phyloP scores from a whole-genome alignment of 2,329 filamentous ascomycete genomes.

The Xylaria sp. region DNA sequence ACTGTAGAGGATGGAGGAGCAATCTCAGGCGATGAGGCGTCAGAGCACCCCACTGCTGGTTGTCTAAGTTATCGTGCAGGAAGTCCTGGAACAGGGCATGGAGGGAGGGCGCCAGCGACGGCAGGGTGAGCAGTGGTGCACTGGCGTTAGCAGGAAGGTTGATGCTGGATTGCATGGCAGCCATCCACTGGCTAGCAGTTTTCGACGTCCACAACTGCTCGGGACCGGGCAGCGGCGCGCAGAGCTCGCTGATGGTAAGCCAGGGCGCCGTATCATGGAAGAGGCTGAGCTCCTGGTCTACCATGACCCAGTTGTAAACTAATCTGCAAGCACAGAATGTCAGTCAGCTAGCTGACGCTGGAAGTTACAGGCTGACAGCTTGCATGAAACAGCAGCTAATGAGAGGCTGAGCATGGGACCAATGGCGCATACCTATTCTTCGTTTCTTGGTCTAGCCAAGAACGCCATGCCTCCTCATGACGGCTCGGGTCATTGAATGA shows the following conservation, averaged over 20 bases:
- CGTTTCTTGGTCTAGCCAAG: constrained; percentile 73
- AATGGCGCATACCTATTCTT: constrained; percentile 65
- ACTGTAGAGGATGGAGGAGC: constrained; percentile 75
- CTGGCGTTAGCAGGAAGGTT: constrained; percentile 61
- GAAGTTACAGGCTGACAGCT: constrained; percentile 18
- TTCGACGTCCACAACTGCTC: constrained; percentile 73
- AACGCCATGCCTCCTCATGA: constrained; percentile 67
- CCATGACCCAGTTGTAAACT: constrained; percentile 80
- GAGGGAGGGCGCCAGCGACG: constrained; percentile 67
- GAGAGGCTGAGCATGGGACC: constrained; percentile 33
- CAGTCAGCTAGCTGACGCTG: constrained; percentile 1
- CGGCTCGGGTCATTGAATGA: constrained; percentile 56
- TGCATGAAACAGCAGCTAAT: neutral
- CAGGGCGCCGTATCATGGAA: constrained; percentile 73
- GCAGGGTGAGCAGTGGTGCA: constrained; percentile 62
- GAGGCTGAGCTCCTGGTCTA: constrained; percentile 76
- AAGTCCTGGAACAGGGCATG: constrained; percentile 75
- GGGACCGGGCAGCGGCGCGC: constrained; percentile 69
- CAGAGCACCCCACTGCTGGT: constrained; percentile 53
- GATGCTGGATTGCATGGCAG: constrained; percentile 68
- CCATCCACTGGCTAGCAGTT: constrained; percentile 68
- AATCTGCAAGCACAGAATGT: constrained; percentile 57
- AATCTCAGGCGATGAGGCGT: constrained; percentile 71
- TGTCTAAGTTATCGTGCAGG: constrained; percentile 70
- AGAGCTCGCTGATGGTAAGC: constrained; percentile 73